phyloP scores from a whole-genome alignment of 1,284 basidiomycete species.

The Sphaerobolus stellatus region DNA sequence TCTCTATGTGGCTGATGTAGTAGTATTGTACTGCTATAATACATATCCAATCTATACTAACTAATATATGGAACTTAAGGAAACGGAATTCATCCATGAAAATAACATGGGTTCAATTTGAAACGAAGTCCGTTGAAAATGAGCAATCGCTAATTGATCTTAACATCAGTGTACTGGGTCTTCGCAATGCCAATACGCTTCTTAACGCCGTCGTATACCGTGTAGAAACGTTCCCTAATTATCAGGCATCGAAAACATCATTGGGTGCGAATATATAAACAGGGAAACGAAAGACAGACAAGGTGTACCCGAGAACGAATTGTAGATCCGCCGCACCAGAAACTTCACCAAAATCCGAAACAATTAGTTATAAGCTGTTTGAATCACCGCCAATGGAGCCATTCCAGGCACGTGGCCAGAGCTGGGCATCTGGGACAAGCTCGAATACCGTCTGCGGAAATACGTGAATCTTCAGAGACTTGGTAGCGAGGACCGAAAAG shows the following conservation, averaged over 20 bases:
- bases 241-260: neutral
- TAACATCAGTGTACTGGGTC: slow-evolving; percentile 11
- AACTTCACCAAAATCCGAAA: slow-evolving; percentile 16
- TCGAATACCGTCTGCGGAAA: slow-evolving; percentile 16
- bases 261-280: neutral
- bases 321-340: slow-evolving; percentile 19
- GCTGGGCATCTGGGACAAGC: slow-evolving; percentile 23
- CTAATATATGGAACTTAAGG: too few species aligned
- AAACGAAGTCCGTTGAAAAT: too few species aligned
- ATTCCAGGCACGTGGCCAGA: slow-evolving; percentile 19
- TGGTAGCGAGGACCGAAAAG: neutral
- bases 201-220: slow-evolving; percentile 8
- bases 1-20: too few species aligned
- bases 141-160: slow-evolving; percentile 30
- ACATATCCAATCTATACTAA: too few species aligned
- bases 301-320: slow-evolving; percentile 15
- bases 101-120: too few species aligned
- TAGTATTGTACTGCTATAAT: too few species aligned
- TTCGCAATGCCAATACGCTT: slow-evolving; percentile 11
- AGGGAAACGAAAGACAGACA: neutral
- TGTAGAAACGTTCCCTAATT: slow-evolving; percentile 13
- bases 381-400: slow-evolving; percentile 15
- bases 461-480: neutral
- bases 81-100: too few species aligned
- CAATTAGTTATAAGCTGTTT: slow-evolving; percentile 15